Percentiles rank a stretch among this genome's conserved stretches.
These are phyloP conservation scores for Lithocarpus polystachyus DNA, from an alignment of 306 rosid genomes.

Conservation along the genomic window DNA sequence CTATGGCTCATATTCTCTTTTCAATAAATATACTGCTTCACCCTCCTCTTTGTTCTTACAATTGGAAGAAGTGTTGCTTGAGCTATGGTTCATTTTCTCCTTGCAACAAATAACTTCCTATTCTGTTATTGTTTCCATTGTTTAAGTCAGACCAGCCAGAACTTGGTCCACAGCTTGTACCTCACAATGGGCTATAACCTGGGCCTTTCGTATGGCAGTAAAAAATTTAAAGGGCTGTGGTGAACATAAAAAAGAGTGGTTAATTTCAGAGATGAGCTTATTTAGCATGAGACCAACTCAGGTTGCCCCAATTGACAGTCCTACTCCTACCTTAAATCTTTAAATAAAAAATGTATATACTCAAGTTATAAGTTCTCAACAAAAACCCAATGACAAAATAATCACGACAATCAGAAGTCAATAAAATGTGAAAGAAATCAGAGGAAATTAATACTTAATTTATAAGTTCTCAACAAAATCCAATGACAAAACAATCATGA, in stretches of 20 bases:
- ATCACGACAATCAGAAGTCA: not conserved
- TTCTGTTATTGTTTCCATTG: not conserved
- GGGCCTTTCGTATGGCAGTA: not conserved
- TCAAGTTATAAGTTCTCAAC: not conserved
- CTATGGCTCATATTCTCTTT: not conserved
- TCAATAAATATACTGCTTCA: not conserved
- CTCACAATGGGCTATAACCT: not conserved
- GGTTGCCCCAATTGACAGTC: not conserved
- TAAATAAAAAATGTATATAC: not conserved
- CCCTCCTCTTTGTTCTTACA: not conserved
- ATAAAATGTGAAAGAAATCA: not conserved
- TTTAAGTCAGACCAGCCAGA: slow-evolving; percentile 1
- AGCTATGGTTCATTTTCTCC: not conserved
- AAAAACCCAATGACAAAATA: not conserved
- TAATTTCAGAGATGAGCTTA: not conserved
- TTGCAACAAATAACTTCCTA: not conserved
- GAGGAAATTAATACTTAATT: not conserved
- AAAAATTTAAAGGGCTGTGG: not conserved
- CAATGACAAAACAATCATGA: not conserved
- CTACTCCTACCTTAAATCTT: not conserved
- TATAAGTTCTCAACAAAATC: not conserved
- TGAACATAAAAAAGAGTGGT: not conserved
- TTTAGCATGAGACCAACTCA: not conserved
- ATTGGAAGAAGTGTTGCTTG: not conserved
- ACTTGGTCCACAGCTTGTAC: not conserved